phyloP scores from a whole-genome alignment of 768 basidiomycete species.

The Kondoa malvinella region DNA sequence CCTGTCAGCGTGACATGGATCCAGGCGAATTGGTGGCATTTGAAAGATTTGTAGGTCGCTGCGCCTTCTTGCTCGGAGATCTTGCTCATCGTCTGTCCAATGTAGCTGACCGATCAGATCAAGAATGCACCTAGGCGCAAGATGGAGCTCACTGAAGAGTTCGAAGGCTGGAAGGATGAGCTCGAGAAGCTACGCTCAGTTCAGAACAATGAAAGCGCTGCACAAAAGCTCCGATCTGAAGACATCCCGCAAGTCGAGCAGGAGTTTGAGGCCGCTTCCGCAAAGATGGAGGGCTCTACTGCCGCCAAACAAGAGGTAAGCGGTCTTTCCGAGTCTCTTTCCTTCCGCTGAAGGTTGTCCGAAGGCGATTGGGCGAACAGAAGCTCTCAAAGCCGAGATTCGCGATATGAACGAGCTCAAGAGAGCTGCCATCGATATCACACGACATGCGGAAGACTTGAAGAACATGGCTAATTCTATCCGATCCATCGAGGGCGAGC shows the following conservation, averaged over 20 bases:
- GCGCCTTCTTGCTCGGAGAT: neutral
- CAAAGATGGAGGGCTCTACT: conserved; percentile 41
- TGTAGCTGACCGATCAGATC: conserved; percentile 49
- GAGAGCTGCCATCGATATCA: conserved; percentile 45
- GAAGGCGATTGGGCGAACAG: conserved; percentile 10
- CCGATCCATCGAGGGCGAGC: conserved; percentile 46
- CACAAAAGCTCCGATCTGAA: conserved; percentile 41
- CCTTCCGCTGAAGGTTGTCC: neutral
- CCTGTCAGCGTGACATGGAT: conserved; percentile 55
- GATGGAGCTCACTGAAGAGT: conserved; percentile 37
- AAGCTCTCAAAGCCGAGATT: conserved; percentile 17
- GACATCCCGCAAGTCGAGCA: conserved; percentile 55
- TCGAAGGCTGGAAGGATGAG: conserved; percentile 47
- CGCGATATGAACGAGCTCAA: conserved; percentile 44
- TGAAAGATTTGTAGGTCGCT: conserved; percentile 48
- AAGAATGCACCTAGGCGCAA: conserved; percentile 39
- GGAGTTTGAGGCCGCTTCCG: conserved; percentile 45
- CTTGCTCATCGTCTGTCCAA: no score
- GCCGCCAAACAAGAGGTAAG: conserved; percentile 48
- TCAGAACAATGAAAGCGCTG: conserved; percentile 42
- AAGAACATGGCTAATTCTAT: conserved; percentile 46
- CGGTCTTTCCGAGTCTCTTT: neutral
- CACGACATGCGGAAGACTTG: conserved; percentile 39
- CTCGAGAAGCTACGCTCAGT: conserved; percentile 44
- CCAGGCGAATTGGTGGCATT: conserved; percentile 44